Base-by-base conservation (phyloP, 2,329 filamentous ascomycete species). In the Cordyceps farinosa region DNA sequence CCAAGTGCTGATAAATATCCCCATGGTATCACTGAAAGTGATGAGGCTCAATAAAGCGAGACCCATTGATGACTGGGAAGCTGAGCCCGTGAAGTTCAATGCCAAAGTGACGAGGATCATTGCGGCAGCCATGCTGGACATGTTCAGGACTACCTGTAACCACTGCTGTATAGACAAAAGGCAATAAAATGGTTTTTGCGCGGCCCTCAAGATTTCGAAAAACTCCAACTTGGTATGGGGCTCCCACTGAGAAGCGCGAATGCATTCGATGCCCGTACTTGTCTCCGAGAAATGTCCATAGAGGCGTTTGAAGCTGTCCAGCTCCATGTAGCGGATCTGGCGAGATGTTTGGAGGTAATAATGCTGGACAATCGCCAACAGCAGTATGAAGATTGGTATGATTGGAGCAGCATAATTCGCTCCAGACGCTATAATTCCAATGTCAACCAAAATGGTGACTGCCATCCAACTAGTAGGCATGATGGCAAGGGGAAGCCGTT, bases 241-340 rank as follows among this genome's bases (percentile, higher is more conserved):
- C 2, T 53, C 51, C 66, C 68, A 71, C 9, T 65, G 67, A 13
- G 67, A 70, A 1, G 68, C 66, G 17, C 68, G 69, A 40, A 72
- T 71, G 1, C 67, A 69, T 8, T 65, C 64, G 3, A 70, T 30
- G 3, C 70, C 65, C 51, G 68, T 57, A 38, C 15, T 70, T 1
- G 75, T 73, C 64, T 80, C 77, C 4, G 79, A 62, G 17, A 79
- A 74, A 38, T 67, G 73, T 1, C 71, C 72, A 30, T 69, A 80
- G 0, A 85, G 73, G 0, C 77, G 78, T 0, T 82, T 76, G 51
- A 79, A 79, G 1, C 81, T 76, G 65, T 86, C 82, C 1, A 86
- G 74, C 55, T 85, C 83, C 34, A 86, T 69, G 15, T 81, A 75
- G 40, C 82, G 79, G 3, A 86, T 71, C 66, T 85, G 84, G 0